Percentiles rank a stretch among this genome's conserved stretches.
These are phyloP conservation scores for Euphorbia corollata DNA, from an alignment of 441 rosid species.

Conservation along the genomic window DNA sequence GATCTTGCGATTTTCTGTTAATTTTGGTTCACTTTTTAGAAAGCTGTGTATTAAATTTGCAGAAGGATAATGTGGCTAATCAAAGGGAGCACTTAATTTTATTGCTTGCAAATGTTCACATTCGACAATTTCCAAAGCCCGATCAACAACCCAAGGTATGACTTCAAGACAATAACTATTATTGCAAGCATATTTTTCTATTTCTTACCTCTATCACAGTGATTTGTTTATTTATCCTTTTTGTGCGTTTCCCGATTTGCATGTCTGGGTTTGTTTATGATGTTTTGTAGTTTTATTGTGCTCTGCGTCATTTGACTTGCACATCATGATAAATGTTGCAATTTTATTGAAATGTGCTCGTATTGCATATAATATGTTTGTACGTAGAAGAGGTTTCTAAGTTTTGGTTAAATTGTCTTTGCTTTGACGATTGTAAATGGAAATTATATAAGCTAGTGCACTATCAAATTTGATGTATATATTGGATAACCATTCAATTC, in stretches of 20 bases:
- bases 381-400: not conserved
- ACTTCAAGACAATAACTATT: constrained; percentile 1
- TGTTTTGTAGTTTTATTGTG: not conserved
- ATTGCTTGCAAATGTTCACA: constrained; percentile 93
- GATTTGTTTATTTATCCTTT: not conserved
- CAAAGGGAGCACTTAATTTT: constrained; percentile 97
- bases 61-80: constrained; percentile 96
- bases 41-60: constrained; percentile 24
- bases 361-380: not conserved
- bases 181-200: not conserved
- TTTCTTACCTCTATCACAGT: not conserved
- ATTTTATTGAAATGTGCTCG: not conserved
- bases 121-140: constrained; percentile 89
- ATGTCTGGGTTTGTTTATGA: not conserved
- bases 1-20: constrained; percentile 7
- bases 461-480: not conserved
- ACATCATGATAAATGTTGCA: not conserved
- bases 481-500: not conserved
- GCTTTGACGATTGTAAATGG: not conserved
- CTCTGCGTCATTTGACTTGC: not conserved
- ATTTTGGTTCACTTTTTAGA: no score
- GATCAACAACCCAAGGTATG: constrained; percentile 98
- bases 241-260: not conserved
- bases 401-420: not conserved
- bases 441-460: not conserved